phyloP scores from a whole-genome alignment of 352 stramenopile species.

The Pythium pyrilobum region DNA sequence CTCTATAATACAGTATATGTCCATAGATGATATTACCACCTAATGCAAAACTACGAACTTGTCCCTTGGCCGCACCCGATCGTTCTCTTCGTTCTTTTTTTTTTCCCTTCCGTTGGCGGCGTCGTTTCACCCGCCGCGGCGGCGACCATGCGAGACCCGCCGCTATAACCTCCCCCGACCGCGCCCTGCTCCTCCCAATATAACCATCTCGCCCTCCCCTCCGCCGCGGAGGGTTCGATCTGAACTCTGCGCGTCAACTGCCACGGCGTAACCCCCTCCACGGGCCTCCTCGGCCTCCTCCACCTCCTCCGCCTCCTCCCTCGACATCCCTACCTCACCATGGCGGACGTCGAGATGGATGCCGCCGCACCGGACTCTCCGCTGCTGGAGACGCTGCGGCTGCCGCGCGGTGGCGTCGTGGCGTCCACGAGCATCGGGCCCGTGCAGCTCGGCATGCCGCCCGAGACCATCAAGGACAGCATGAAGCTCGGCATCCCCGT shows the following conservation, averaged over 20 bases:
- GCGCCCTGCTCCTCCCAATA: neutral
- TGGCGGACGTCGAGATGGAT: slow-evolving; percentile 1
- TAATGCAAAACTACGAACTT: no score
- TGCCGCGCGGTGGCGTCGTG: slow-evolving; percentile 71
- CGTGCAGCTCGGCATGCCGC: slow-evolving; percentile 91
- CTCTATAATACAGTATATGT: no score
- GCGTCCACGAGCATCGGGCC: slow-evolving; percentile 73
- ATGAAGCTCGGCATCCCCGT: slow-evolving; percentile 92
- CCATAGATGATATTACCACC: no score
- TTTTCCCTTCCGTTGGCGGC: neutral
- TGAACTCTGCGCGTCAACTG: slow-evolving; percentile 6
- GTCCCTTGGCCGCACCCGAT: no score
- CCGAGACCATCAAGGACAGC: slow-evolving; percentile 97
- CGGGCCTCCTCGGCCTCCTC: neutral
- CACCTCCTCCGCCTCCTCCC: neutral
- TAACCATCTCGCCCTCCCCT: no score
- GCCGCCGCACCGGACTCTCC: slow-evolving; percentile 11
- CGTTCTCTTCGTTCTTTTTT: neutral
- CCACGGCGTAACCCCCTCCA: slow-evolving; percentile 4
- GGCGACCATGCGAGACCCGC: no score
- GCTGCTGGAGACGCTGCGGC: slow-evolving; percentile 57
- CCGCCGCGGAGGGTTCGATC: neutral
- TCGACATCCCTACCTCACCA: neutral
- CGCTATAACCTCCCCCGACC: no score
- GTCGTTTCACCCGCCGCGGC: slow-evolving; percentile 6